These are phyloP conservation scores for Lentinula sp. DNA, from an alignment of 768 basidiomycete genomes.

Conservation along the genomic window DNA sequence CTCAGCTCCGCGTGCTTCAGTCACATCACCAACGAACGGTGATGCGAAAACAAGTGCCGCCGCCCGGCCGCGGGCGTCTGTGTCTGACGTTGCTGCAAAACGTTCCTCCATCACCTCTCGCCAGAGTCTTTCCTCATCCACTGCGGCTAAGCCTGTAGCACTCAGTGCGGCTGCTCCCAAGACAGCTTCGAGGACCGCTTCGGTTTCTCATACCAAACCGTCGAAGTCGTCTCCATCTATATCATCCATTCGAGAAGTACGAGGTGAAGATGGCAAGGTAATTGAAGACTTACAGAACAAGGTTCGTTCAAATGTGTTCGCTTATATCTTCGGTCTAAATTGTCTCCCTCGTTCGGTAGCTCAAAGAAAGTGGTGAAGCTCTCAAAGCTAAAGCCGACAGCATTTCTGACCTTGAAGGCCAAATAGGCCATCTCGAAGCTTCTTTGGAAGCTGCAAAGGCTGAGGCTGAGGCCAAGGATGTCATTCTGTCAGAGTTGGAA, in stretches of 20 bases:
- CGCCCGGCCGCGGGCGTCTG: constrained; percentile 56
- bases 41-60: constrained; percentile 22
- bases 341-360: constrained; percentile 29
- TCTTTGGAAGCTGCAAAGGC: constrained; percentile 41
- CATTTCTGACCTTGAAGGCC: constrained; percentile 47
- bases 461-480: constrained; percentile 42
- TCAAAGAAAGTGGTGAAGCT: constrained; percentile 51
- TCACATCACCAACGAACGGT: constrained; percentile 47
- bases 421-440: constrained; percentile 41
- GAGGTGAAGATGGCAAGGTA: constrained; percentile 47
- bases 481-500: constrained; percentile 40
- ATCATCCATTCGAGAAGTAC: constrained; percentile 68
- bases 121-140: constrained; percentile 31
- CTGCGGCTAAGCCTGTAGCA: constrained; percentile 26
- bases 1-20: constrained; percentile 37
- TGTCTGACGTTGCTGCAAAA: constrained; percentile 62
- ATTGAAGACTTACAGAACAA: constrained; percentile 55
- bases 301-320: constrained; percentile 27
- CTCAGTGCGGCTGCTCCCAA: constrained; percentile 6
- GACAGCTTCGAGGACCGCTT: constrained; percentile 24
- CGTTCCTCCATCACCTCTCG: constrained; percentile 33
- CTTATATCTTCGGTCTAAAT: neutral
- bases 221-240: constrained; percentile 53
- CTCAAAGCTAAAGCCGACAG: constrained; percentile 46
- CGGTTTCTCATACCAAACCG: constrained; percentile 31